phyloP scores from a whole-genome alignment of 2,329 filamentous ascomycete species.

The Microcyclosporella mali region DNA sequence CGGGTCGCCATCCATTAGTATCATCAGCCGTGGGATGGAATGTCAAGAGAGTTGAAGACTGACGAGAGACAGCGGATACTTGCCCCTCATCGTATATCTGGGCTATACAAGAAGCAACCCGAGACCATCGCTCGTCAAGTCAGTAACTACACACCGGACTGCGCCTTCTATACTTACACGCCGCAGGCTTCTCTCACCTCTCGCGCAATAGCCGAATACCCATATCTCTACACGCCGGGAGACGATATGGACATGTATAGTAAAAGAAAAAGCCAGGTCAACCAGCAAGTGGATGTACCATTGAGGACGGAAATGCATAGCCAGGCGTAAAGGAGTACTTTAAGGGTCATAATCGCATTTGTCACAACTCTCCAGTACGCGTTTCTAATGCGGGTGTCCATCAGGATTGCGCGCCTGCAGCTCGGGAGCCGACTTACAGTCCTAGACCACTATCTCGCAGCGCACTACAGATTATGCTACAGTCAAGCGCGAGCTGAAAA shows the following conservation, averaged over 20 bases:
- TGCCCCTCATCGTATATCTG: conserved; percentile 93
- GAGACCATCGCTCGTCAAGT: conserved; percentile 72
- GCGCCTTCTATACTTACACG: conserved; percentile 7
- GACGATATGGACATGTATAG: conserved; percentile 13
- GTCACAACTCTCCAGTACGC: no score
- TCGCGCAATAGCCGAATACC: conserved; percentile 26
- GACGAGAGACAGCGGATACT: conserved; percentile 66
- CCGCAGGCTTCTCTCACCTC: conserved; percentile 26
- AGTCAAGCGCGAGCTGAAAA: no score
- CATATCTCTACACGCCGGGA: not conserved
- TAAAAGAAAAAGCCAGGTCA: conserved; percentile 5
- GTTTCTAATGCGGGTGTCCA: no score
- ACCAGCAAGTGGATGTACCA: not conserved
- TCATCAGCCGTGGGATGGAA: conserved; percentile 27
- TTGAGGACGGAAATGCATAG: conserved; percentile 10
- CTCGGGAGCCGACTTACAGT: no score
- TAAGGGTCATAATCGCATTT: no score
- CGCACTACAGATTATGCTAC: no score
- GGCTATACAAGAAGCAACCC: conserved; percentile 95
- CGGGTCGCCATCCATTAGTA: conserved; percentile 95
- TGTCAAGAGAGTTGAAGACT: conserved; percentile 5
- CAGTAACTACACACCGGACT: not conserved
- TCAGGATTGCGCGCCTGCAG: no score
- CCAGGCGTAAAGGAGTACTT: conserved; percentile 8
- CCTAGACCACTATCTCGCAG: no score